phyloP scores from a whole-genome alignment of 73 alveolate species.

The Breviolum minutum region DNA sequence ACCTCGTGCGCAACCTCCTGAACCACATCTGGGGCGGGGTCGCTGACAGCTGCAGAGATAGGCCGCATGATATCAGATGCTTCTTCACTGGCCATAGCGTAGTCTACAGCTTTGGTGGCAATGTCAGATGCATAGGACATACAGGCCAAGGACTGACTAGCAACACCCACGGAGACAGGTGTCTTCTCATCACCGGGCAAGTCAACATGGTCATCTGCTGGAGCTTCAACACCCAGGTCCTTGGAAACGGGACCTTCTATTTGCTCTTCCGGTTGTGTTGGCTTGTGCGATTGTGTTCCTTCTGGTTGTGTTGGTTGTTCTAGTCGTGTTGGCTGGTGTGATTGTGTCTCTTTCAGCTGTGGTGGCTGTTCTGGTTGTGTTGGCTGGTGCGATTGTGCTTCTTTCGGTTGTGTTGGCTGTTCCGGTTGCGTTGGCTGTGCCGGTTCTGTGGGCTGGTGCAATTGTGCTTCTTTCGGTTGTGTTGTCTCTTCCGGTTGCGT shows the following conservation, averaged over 20 bases:
- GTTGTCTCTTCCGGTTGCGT: background rate
- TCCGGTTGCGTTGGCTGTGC: background rate
- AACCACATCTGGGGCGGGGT: background rate
- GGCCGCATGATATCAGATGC: slow-evolving; percentile 28
- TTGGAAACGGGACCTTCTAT: background rate
- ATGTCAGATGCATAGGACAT: background rate
- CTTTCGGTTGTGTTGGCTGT: background rate
- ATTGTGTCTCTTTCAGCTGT: too few species aligned
- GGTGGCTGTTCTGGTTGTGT: too few species aligned
- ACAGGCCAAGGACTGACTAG: slow-evolving; percentile 13
- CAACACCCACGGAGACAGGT: slow-evolving; percentile 39
- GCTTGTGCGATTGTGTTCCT: background rate
- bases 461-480: too few species aligned
- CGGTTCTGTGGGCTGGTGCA: too few species aligned
- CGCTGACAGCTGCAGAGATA: slow-evolving; percentile 22
- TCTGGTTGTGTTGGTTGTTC: too few species aligned
- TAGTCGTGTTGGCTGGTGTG: background rate
- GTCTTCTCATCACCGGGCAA: background rate
- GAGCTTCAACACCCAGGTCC: background rate
- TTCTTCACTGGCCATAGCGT: slow-evolving; percentile 15
- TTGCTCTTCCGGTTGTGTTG: background rate
- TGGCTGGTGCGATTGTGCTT: background rate
- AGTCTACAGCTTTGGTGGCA: slow-evolving; percentile 41
- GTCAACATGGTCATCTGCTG: background rate
- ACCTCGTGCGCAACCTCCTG: background rate